These are phyloP conservation scores for Gymnopilus dilepis DNA, from an alignment of 768 basidiomycete genomes.

Conservation along the genomic window DNA sequence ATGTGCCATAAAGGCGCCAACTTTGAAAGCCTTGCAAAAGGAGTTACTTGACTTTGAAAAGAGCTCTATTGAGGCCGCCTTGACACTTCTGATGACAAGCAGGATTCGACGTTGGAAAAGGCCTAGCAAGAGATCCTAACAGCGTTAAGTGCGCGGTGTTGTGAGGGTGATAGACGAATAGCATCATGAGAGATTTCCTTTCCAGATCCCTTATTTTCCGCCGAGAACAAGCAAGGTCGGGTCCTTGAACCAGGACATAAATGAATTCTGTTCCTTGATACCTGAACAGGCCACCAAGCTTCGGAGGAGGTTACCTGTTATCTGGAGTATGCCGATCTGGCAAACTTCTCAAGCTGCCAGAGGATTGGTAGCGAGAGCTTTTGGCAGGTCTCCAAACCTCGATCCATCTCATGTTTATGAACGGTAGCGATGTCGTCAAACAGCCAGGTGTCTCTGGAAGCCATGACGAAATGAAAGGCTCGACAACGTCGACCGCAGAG, in stretches of 20 bases:
- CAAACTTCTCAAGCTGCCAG: neutral
- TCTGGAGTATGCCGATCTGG: neutral
- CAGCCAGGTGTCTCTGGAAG: neutral
- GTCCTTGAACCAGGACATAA: conserved; percentile 3
- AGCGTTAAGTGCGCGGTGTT: conserved; percentile 19
- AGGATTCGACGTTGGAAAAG: conserved; percentile 17
- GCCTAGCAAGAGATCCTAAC: conserved; percentile 13
- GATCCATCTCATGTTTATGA: neutral
- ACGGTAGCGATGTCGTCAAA: neutral
- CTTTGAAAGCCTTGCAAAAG: conserved; percentile 24
- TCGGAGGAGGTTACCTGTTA: conserved; percentile 14
- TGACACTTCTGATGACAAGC: conserved; percentile 24
- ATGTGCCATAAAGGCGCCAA: conserved; percentile 28
- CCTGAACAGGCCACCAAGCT: conserved; percentile 2
- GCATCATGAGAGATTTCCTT: conserved; percentile 15
- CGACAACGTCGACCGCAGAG: conserved; percentile 8
- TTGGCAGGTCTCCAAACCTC: neutral
- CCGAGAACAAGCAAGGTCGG: conserved; percentile 12
- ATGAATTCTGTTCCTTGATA: conserved; percentile 24
- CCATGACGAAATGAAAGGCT: conserved; percentile 5
- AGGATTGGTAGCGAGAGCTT: neutral
- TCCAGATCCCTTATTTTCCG: conserved; percentile 21
- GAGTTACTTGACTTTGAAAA: conserved; percentile 22
- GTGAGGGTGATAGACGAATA: conserved; percentile 17
- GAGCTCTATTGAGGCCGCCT: conserved; percentile 23